Evolutionary conservation across 2,329 filamentous ascomycete genomes (phyloP).

Genomic region (Rugonectria rugulosa): DNA sequence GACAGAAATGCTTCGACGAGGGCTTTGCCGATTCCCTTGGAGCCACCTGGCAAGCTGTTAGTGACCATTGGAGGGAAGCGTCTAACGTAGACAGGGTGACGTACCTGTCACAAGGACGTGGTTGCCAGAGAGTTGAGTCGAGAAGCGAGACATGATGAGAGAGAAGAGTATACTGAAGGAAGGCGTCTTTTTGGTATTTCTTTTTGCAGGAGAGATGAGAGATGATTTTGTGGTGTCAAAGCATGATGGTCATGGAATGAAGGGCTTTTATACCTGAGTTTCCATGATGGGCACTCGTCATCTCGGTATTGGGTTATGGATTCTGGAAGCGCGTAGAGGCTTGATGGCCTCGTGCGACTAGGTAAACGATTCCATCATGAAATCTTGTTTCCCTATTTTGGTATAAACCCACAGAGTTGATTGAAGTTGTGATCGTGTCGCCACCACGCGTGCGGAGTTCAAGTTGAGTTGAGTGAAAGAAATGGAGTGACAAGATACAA

Average conservation of each 20-base stretch:
- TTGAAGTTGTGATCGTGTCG: not conserved
- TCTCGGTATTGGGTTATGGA: too few species aligned
- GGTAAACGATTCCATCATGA: not conserved
- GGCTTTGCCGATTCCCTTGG: conserved; percentile 36
- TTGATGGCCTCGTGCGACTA: not conserved
- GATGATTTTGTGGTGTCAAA: too few species aligned
- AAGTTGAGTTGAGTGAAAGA: not conserved
- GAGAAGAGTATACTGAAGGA: too few species aligned
- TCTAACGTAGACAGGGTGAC: not conserved
- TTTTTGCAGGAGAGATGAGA: too few species aligned
- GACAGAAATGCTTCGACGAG: conserved; percentile 31
- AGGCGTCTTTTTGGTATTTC: too few species aligned
- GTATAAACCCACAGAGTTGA: not conserved
- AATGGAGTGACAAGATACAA: not conserved
- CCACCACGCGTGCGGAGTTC: not conserved
- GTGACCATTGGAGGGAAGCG: not conserved
- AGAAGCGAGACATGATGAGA: conserved; percentile 26
- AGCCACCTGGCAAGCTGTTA: conserved; percentile 26
- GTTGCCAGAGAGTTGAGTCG: conserved; percentile 22
- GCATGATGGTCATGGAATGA: too few species aligned
- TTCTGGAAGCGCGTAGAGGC: not conserved
- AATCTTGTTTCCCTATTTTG: conserved; percentile 5
- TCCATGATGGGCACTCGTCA: too few species aligned
- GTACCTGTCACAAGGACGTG: conserved; percentile 22
- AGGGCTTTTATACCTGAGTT: too few species aligned